These are phyloP conservation scores for Tetraselmis striata DNA, from an alignment of 139 green algal species.

Conservation along the genomic window DNA sequence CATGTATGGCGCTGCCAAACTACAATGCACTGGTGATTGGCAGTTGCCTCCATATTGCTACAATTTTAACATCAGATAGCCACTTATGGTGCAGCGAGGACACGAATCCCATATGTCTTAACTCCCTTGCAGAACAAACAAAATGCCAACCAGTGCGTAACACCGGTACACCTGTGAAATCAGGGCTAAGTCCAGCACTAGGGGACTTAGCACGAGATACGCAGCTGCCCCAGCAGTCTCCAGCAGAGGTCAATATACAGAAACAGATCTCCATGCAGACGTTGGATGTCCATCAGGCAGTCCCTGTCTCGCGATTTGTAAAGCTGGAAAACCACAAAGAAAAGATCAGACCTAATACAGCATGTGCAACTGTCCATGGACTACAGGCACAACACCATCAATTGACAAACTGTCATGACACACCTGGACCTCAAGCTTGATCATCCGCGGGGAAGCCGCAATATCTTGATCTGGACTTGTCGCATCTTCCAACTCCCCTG, in stretches of 20 bases:
- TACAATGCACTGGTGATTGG: too few relatives aligned
- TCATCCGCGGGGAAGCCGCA: not conserved
- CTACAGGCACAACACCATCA: not conserved
- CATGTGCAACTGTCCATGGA: not conserved
- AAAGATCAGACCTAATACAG: not conserved
- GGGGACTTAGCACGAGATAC: slow-evolving; percentile 17
- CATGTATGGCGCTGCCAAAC: too few relatives aligned
- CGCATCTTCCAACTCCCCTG: slow-evolving; percentile 10
- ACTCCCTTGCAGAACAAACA: too few relatives aligned
- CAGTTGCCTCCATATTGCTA: too few relatives aligned
- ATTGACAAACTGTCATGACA: not conserved
- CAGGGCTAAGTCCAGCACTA: too few relatives aligned
- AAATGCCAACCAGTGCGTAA: too few relatives aligned
- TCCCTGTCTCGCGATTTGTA: slow-evolving; percentile 92
- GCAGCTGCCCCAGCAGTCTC: slow-evolving; percentile 54
- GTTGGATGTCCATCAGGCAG: slow-evolving; percentile 92
- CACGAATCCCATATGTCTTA: too few relatives aligned
- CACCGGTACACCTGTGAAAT: too few relatives aligned
- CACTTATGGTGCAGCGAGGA: too few relatives aligned
- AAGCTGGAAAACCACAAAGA: slow-evolving; percentile 34
- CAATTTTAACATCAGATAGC: too few relatives aligned
- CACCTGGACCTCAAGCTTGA: slow-evolving; percentile 90
- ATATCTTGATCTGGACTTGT: not conserved
- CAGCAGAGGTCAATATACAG: slow-evolving; percentile 80
- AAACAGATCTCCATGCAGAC: slow-evolving; percentile 68